Conservation (phyloP, 2,329 filamentous ascomycete species). For the Chrysosporium queenslandicum region DNA sequence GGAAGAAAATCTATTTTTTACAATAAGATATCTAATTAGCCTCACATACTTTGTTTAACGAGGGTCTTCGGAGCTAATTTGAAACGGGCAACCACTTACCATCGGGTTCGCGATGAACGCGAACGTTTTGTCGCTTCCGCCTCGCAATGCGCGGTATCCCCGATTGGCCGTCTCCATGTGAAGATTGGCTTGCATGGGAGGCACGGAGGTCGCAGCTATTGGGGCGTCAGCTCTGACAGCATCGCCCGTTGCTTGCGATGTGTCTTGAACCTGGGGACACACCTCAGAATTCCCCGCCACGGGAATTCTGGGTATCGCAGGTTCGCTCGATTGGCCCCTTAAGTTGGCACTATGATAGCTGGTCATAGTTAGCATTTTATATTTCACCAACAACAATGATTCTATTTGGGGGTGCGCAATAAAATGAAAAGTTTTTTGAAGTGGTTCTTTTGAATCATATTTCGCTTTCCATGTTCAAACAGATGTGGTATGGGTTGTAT, state of each 20-base stretch:
- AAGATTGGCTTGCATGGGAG: neutral
- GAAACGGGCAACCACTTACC: slow-evolving; percentile 7
- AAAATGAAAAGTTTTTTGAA: neutral
- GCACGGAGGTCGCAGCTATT: neutral
- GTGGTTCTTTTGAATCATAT: neutral
- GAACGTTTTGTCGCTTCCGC: neutral
- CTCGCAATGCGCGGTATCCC: neutral
- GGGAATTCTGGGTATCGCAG: neutral
- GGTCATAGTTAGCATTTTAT: slow-evolving; percentile 7
- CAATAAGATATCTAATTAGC: neutral
- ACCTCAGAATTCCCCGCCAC: neutral
- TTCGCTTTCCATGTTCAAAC: neutral
- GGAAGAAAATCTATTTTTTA: slow-evolving; percentile 4
- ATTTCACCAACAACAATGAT: no score
- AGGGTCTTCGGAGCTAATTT: no score
- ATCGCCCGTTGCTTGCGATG: neutral
- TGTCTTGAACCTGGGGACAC: neutral
- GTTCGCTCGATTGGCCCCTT: neutral
- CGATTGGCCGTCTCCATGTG: neutral
- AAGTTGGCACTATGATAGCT: slow-evolving; percentile 1
- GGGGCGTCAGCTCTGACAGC: neutral
- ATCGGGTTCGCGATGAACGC: slow-evolving; percentile 2
- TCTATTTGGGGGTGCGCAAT: no score
- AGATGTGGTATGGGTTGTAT: neutral
- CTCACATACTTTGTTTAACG: no score